Base-by-base conservation (phyloP, 1,139 yeast genomes). In the Ashbya aceris region DNA sequence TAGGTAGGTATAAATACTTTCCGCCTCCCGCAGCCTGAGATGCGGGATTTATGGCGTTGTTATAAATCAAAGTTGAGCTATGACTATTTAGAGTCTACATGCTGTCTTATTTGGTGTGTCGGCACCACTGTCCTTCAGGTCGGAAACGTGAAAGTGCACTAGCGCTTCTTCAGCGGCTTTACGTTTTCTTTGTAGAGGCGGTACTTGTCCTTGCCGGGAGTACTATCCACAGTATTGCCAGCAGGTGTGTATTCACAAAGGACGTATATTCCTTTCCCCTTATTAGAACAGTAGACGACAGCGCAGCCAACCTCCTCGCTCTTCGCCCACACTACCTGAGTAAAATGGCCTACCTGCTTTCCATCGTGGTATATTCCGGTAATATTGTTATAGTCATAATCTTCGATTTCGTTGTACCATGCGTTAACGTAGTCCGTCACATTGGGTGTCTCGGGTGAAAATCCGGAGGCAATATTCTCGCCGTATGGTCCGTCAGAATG, bases 261-360 rank as follows among this genome's bases (percentile, higher is more conserved):
- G 44, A 83, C 70, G 64, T 80, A 81, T 50, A 73, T 76, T 44
- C 54, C 48, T 9, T 46, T 44, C 20, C 74, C 74, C 52, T 50
- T 67, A 66, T 59, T 57, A 45, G 69, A 70, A 66, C 84, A 79
- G 40, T 58, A 58, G 35, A 76, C 72, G 49, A 65, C 65, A 41
- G 79, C 83, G 67, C 87, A 80, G 31, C 86, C 86, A 33, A 80
- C 61, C 48, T 70, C 61, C 27, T 74, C 61, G 33, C 80, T 64
- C 7, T 68, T 51, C 49, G 72, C 72, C 87, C 87, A 80, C n/a
- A 80, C 72, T 38, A 79, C 56, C 61, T 79, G 86, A 10, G 86
- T 79, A 64, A 79, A 80, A 59, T 80, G 87, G 36, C 83, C 83
- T 17, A 55, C 60, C 12, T 51, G 50, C 8, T 45, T 34, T 11